phyloP scores from a whole-genome alignment of 805 yeast species.

The Starmerella asiatica region DNA sequence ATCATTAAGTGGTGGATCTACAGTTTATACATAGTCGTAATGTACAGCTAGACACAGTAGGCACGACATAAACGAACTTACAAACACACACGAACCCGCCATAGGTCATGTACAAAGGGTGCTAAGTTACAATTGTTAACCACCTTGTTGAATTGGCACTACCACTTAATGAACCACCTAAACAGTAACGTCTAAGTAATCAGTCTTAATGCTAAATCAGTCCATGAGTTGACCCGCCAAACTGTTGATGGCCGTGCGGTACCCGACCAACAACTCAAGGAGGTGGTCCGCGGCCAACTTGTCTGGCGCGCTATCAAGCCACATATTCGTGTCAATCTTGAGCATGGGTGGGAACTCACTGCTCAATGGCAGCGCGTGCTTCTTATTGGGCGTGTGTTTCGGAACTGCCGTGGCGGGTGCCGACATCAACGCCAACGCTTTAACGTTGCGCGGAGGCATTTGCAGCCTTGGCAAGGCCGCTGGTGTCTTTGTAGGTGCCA shows the following conservation, averaged over 20 bases:
- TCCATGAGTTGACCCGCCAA: constrained; percentile 12
- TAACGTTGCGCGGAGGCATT: constrained; percentile 10
- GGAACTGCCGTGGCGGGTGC: constrained; percentile 6
- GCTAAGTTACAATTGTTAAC: no score
- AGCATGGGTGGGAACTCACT: constrained; percentile 26
- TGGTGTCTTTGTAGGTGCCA: background rate
- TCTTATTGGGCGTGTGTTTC: background rate
- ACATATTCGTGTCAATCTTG: constrained; percentile 25
- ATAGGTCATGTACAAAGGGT: no score
- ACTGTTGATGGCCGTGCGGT: constrained; percentile 20
- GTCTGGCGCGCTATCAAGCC: constrained; percentile 30
- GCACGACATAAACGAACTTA: no score
- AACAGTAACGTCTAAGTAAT: no score
- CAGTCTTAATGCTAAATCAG: no score
- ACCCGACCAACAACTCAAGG: constrained; percentile 23
- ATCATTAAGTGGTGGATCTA: no score
- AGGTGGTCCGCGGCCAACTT: constrained; percentile 26
- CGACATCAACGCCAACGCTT: constrained; percentile 8
- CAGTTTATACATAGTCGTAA: no score
- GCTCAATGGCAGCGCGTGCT: constrained; percentile 1
- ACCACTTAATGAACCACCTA: no score
- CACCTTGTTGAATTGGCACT: no score
- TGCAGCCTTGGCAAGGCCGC: constrained; percentile 12
- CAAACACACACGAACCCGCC: no score
- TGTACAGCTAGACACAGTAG: no score